Percentiles rank a stretch among this genome's conserved stretches.
These are phyloP conservation scores for Aureobasidium sp. DNA, from an alignment of 2,329 filamentous ascomycete species.

Conservation along the genomic window DNA sequence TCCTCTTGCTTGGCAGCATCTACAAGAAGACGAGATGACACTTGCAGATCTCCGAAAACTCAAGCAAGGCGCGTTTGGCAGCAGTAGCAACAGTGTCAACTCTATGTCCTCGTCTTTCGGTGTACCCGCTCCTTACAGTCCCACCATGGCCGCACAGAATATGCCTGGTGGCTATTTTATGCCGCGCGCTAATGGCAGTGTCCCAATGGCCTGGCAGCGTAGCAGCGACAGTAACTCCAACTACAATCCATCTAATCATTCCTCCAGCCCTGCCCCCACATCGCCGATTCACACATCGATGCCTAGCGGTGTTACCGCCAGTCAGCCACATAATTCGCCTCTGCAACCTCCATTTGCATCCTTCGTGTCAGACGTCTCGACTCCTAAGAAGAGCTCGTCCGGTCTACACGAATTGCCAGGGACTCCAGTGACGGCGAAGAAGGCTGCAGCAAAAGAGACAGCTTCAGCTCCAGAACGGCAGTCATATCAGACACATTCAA, in stretches of 20 bases:
- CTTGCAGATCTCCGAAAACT: conserved; percentile 15
- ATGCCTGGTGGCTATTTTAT: conserved; percentile 12
- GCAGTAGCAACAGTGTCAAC: conserved; percentile 17
- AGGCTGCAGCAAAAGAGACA: background rate
- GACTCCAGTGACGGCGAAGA: conserved; percentile 15
- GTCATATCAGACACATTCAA: background rate
- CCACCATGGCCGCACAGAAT: background rate
- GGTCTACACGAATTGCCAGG: conserved; percentile 10
- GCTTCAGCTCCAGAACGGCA: background rate
- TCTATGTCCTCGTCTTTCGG: conserved; percentile 7
- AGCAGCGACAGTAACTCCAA: conserved; percentile 20
- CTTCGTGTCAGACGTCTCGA: background rate
- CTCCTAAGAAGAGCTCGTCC: conserved; percentile 4
- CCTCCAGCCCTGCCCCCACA: conserved; percentile 15
- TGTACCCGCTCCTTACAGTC: background rate
- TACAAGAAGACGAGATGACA: conserved; percentile 18
- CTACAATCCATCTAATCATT: conserved; percentile 12
- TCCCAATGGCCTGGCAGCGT: conserved; percentile 24
- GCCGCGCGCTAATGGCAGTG: conserved; percentile 11
- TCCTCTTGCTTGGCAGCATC: conserved; percentile 16
- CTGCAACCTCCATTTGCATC: background rate
- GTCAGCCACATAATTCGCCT: background rate
- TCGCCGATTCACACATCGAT: conserved; percentile 10
- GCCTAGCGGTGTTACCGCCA: background rate
- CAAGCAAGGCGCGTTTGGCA: conserved; percentile 9